Base-by-base conservation (phyloP, 2,329 filamentous ascomycete genomes). In the Ophioceras dolichostomum region DNA sequence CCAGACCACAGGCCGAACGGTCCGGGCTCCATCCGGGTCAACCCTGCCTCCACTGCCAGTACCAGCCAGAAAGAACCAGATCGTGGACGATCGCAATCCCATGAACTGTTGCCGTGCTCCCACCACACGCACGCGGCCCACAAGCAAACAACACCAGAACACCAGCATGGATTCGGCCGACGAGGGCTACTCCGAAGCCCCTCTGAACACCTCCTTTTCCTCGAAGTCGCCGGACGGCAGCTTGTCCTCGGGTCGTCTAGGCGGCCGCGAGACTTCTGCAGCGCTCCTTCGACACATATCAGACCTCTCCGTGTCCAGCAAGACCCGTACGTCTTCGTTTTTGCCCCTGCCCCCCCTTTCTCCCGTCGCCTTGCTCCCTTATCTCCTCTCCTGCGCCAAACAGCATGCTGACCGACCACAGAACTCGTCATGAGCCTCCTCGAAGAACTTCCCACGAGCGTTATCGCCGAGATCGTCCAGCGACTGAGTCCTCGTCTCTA, bases 121-220 rank as follows among this genome's bases (percentile, higher is more conserved):
- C n/a, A n/a, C n/a, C n/a, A n/a, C n/a, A n/a, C n/a, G n/a, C n/a
- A n/a, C n/a, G n/a, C n/a, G n/a, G n/a, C n/a, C n/a, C n/a, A n/a
- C n/a, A n/a, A n/a, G n/a, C n/a, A n/a, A n/a, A n/a, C n/a, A n/a
- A n/a, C n/a, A n/a, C n/a, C n/a, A n/a, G n/a, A n/a, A n/a, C 35
- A 56, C 13, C 65, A 69, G 41, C 66, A 78, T 37, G 35, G 29
- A 37, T 37, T 37, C 35, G 55, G 71, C 86, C 41, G 85, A 93
- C 61, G 86, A 93, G 61, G 86, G 86, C 50, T 93, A 91, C 56
- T 88, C 84, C 5, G 84, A 91, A 55, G 83, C 88, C 47, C 72
- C 72, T 41, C 58, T 76, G 37, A 69, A 67, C 45, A 59, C 65
- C 10, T 47, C 48, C 32, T 51, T 47, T 47, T 51, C 47, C 47